These are phyloP conservation scores for Orbilia ellipsospora DNA, from an alignment of 2,329 filamentous ascomycete species.

Conservation along the genomic window DNA sequence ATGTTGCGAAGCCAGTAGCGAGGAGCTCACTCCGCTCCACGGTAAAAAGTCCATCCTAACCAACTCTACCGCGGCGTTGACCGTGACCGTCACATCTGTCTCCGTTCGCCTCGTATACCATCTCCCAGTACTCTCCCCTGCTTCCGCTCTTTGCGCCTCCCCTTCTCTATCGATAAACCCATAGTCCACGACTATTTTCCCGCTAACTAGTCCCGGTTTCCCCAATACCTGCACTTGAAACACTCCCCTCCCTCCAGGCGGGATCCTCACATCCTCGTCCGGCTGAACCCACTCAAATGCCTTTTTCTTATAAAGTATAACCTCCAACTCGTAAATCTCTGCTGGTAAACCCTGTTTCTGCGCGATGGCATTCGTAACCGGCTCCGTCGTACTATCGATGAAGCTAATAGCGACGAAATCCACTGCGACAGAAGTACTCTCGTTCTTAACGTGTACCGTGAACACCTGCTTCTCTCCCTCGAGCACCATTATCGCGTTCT, in stretches of 20 bases:
- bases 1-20: conserved; percentile 22
- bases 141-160: conserved; percentile 67
- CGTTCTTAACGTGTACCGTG: conserved; percentile 81
- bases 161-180: conserved; percentile 70
- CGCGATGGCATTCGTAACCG: conserved; percentile 77
- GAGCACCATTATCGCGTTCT: conserved; percentile 89
- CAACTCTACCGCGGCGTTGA: conserved; percentile 89
- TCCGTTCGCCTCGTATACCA: conserved; percentile 88
- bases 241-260: conserved; percentile 73
- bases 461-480: conserved; percentile 87
- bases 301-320: conserved; percentile 79
- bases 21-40: conserved; percentile 72
- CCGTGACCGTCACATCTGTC: conserved; percentile 84
- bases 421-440: conserved; percentile 75
- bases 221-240: conserved; percentile 88
- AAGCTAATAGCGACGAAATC: conserved; percentile 90
- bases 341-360: conserved; percentile 81
- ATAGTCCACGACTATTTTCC: conserved; percentile 85
- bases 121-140: conserved; percentile 71
- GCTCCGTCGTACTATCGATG: conserved; percentile 83
- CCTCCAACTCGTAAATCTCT: conserved; percentile 86
- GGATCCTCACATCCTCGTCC: conserved; percentile 69
- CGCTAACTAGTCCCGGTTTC: conserved; percentile 83
- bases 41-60: conserved; percentile 81
- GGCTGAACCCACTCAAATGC: conserved; percentile 70